Evolutionary conservation across 805 yeast genomes (phyloP), one percentile per base, ranked within the genome.

Genomic region (Blastobotrys attinorum): DNA sequence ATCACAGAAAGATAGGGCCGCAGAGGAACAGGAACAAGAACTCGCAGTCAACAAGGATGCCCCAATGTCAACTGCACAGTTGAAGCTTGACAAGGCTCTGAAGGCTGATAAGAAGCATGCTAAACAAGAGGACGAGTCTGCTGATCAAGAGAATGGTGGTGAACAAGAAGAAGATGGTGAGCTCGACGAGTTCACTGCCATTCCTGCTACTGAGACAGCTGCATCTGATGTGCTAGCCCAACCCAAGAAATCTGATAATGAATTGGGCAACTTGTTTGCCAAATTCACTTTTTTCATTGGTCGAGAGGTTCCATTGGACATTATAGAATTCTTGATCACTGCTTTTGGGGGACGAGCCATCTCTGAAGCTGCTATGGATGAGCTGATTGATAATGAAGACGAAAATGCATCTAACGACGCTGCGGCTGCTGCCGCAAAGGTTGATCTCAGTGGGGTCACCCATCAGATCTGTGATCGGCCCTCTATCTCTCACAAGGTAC

Each of bases 391-490:
- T 47, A 54, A 66, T 40, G 68, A 72, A 52, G 72, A 73, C 48
- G 70, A 68, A 38, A 68, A 73, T 4, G 62, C 61, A 33, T 66
- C 66, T 22, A 71, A 59, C 58, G 20, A 31, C 10, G 51, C 44
- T 13, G 59, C 52, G 17, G 53, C 49, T 22, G 49, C 55, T 31
- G 67, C 62, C 41, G 52, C 61, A 39, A 55, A 63, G 47, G 67
- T 81, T 49, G 82, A 83, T 59, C 69, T 86, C 44, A 70, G 77
- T 23, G 67, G 72, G 40, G 77, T 92, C 40, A 92, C 98, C 13
- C 98, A 92, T 64, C 97, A 90, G 65, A 82, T 92, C 54, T 81
- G 82, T 51, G 98, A 92, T 65, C 80, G 98, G 65, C 97, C 98
- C 23, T 80, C 79, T 57, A 64, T 90, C 36, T 61, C 72, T 22